Evolutionary conservation across 169 alveolate species (phyloP), one percentile per base, ranked within the genome.

Genomic region (Plasmodium inui): DNA sequence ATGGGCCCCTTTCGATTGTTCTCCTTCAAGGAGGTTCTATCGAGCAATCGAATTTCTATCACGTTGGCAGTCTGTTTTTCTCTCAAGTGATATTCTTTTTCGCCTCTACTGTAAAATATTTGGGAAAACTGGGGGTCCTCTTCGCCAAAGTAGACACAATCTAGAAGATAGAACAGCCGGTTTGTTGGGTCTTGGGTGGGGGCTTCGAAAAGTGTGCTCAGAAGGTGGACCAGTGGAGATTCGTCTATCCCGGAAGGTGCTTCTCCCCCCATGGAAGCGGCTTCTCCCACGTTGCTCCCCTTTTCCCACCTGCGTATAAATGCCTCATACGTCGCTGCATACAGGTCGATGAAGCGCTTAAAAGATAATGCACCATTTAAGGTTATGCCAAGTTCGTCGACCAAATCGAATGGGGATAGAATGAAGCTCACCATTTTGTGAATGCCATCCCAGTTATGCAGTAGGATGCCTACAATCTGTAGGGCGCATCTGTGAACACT

Each of bases 261-360:
- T 12, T 12, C 9, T 50, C 6, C 39, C 37, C 30, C 76, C n/a
- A 0, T 67, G 41, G 37, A 67, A 67, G 8, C 3, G 19, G 37
- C 39, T 26, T 0, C 37, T 67, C 34, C 37, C 37, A 17, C 76
- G 12, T 22, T 26, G 5, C 0, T n/a, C 12, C 37, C 30, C 9
- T 67, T 67, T 10, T 67, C 76, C 76, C 67, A 76, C 61, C 70
- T 73, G 12, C 67, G 86, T 81, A 86, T 53, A 86, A 86, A 78
- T 2, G 88, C 74, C 67, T 86, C 46, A 76, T 30, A 86, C 34
- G 67, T 70, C 14, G 67, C 50, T 0, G 85, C 80, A 37, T 50
- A 86, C 46, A 74, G 86, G 22, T 86, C 78, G 30, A 86, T 76
- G 4, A 76, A 8, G 22, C 17, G 57, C 61, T 86, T 86, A 55